These are phyloP conservation scores for Claviceps maximensis DNA, from an alignment of 2,329 filamentous ascomycete genomes.

Conservation along the genomic window DNA sequence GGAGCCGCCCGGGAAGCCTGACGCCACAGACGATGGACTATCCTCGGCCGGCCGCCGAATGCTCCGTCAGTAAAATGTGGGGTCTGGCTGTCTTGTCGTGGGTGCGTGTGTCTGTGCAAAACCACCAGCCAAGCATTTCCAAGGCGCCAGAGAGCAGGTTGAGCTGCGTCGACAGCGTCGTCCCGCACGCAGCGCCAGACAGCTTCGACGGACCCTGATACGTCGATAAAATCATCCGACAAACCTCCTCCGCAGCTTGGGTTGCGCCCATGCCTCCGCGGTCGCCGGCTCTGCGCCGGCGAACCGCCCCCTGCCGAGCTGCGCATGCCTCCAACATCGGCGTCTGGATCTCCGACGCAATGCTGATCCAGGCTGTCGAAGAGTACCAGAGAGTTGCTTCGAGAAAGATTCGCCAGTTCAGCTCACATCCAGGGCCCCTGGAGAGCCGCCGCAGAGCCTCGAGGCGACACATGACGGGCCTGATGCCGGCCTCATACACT, in stretches of 20 bases:
- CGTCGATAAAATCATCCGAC: not conserved
- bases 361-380: constrained; percentile 21
- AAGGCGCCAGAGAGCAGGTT: not conserved
- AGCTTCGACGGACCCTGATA: not conserved
- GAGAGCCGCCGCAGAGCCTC: constrained; percentile 40
- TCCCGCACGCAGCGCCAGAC: not conserved
- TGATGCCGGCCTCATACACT: constrained; percentile 26
- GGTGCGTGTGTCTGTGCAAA: not conserved
- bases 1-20: too few relatives aligned
- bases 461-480: constrained; percentile 39
- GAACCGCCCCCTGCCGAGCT: constrained; percentile 10
- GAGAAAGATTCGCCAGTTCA: constrained; percentile 17
- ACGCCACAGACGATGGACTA: not conserved
- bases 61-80: not conserved
- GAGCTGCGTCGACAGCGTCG: not conserved
- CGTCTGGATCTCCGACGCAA: constrained; percentile 20
- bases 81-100: too few relatives aligned
- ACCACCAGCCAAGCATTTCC: not conserved
- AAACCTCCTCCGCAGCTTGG: not conserved
- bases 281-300: constrained; percentile 15
- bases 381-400: constrained; percentile 14
- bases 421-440: constrained; percentile 38
- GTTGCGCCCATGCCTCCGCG: constrained; percentile 17
- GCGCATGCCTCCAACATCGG: constrained; percentile 10
- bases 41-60: not conserved